These are phyloP conservation scores for Gloeostereum incarnatum DNA, from an alignment of 768 basidiomycete genomes.

Conservation along the genomic window DNA sequence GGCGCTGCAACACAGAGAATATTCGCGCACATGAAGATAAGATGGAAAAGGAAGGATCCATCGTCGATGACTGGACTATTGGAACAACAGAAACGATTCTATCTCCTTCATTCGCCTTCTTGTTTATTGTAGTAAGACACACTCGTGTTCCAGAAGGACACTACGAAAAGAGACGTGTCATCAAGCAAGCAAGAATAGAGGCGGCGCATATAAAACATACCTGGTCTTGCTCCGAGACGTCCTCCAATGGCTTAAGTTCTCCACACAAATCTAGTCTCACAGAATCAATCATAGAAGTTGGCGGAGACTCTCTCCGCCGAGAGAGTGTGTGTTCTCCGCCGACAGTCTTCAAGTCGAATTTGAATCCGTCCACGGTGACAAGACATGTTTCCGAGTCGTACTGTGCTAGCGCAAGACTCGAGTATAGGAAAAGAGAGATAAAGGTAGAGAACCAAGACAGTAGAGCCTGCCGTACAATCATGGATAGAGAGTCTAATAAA, in stretches of 20 bases:
- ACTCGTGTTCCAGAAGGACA: slow-evolving; percentile 62
- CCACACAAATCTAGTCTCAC: slow-evolving; percentile 63
- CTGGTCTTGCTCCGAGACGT: slow-evolving; percentile 52
- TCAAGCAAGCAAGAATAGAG: slow-evolving; percentile 4
- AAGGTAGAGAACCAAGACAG: too few species aligned
- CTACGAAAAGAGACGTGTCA: slow-evolving; percentile 24
- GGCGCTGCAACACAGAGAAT: slow-evolving; percentile 1
- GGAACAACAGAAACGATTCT: slow-evolving; percentile 70
- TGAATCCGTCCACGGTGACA: slow-evolving; percentile 26
- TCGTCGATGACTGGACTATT: slow-evolving; percentile 36
- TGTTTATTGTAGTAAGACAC: slow-evolving; percentile 63
- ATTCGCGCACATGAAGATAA: slow-evolving; percentile 32
- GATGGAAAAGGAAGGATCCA: slow-evolving; percentile 19
- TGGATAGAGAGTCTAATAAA: too few species aligned
- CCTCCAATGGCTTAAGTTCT: slow-evolving; percentile 39
- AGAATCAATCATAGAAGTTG: slow-evolving; percentile 49
- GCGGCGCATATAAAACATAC: slow-evolving; percentile 33
- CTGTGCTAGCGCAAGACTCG: too few species aligned
- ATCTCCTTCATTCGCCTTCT: slow-evolving; percentile 42
- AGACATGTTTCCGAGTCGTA: too few species aligned
- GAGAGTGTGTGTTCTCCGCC: slow-evolving; percentile 39
- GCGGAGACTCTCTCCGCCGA: slow-evolving; percentile 50
- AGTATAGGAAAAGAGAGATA: too few species aligned
- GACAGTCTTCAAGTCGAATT: slow-evolving; percentile 55
- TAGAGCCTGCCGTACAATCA: too few species aligned